phyloP scores from a whole-genome alignment of 345 rosid species.

The Jatropha curcas region DNA sequence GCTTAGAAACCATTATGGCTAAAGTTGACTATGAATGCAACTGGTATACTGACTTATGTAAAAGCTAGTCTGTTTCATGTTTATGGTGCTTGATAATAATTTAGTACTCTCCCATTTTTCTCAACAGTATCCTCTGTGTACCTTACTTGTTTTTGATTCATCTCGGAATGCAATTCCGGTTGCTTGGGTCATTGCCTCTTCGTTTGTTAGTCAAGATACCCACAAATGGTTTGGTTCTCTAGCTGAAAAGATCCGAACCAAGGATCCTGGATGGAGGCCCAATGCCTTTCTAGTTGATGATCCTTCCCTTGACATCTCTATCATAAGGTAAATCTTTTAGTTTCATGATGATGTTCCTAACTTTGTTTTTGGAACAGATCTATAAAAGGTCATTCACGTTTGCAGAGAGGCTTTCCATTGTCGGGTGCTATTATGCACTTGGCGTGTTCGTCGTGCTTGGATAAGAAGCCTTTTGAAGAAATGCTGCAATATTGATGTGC shows the following conservation, averaged over 20 bases:
- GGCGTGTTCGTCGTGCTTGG: constrained; percentile 58
- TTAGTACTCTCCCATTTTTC: constrained; percentile 13
- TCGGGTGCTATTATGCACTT: constrained; percentile 41
- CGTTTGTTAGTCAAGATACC: constrained; percentile 35
- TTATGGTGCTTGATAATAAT: constrained; percentile 15
- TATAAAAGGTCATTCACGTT: constrained; percentile 8
- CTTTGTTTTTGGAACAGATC: constrained; percentile 4
- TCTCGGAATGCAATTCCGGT: constrained; percentile 54
- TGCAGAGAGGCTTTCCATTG: constrained; percentile 57
- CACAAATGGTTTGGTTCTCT: constrained; percentile 50
- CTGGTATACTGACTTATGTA: background rate
- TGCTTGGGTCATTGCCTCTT: constrained; percentile 54
- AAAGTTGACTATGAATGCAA: constrained; percentile 10
- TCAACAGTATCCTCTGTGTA: constrained; percentile 52
- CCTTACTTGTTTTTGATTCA: constrained; percentile 48
- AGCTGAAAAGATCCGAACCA: constrained; percentile 44
- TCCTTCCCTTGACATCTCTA: constrained; percentile 42
- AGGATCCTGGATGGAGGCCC: constrained; percentile 50
- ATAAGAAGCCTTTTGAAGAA: constrained; percentile 50
- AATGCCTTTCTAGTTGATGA: constrained; percentile 48
- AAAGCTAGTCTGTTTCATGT: constrained; percentile 1
- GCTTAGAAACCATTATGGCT: constrained; percentile 2
- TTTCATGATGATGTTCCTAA: constrained; percentile 6
- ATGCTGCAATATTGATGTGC: constrained; percentile 44
- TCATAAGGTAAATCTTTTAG: constrained; percentile 37